Conservation (phyloP, 2,329 filamentous ascomycete genomes). For the Exophiala calicioides region DNA sequence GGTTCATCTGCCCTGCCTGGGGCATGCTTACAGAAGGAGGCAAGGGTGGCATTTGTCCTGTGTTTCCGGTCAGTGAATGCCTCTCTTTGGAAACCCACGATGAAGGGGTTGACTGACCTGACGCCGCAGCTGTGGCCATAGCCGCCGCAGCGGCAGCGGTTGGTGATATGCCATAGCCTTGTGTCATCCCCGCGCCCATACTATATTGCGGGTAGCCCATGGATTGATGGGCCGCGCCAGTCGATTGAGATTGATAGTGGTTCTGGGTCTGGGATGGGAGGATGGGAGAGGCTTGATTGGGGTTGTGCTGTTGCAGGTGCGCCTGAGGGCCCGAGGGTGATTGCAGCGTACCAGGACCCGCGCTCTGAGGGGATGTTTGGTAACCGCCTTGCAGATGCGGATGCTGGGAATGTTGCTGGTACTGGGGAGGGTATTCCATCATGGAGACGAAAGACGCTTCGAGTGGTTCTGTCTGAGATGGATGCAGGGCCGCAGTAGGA, state of each 20-base stretch:
- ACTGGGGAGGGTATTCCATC: constrained; percentile 77
- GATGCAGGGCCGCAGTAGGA: constrained; percentile 17
- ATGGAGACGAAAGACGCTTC: constrained; percentile 38
- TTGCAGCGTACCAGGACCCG: constrained; percentile 59
- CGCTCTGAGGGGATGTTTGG: constrained; percentile 59
- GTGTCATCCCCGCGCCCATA: constrained; percentile 72
- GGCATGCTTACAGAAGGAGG: constrained; percentile 52
- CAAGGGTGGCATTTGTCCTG: constrained; percentile 37
- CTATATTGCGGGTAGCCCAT: constrained; percentile 83
- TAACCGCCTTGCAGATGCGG: constrained; percentile 63
- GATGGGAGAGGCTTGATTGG: constrained; percentile 75
- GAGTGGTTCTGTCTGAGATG: constrained; percentile 16
- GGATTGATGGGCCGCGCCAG: constrained; percentile 62
- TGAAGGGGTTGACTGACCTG: constrained; percentile 66
- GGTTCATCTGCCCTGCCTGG: constrained; percentile 58
- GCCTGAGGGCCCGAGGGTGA: constrained; percentile 72
- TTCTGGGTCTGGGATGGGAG: constrained; percentile 69
- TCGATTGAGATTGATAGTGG: constrained; percentile 67
- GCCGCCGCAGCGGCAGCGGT: constrained; percentile 87
- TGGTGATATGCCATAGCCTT: constrained; percentile 72
- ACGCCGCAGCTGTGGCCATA: constrained; percentile 93
- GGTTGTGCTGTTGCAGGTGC: constrained; percentile 60
- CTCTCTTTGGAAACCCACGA: constrained; percentile 30
- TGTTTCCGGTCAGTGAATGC: constrained; percentile 12
- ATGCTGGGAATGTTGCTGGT: constrained; percentile 66